Evolutionary conservation across 2,329 filamentous ascomycete species (phyloP), one percentile per base, ranked within the genome.

Genomic region (Lojkania enalia): DNA sequence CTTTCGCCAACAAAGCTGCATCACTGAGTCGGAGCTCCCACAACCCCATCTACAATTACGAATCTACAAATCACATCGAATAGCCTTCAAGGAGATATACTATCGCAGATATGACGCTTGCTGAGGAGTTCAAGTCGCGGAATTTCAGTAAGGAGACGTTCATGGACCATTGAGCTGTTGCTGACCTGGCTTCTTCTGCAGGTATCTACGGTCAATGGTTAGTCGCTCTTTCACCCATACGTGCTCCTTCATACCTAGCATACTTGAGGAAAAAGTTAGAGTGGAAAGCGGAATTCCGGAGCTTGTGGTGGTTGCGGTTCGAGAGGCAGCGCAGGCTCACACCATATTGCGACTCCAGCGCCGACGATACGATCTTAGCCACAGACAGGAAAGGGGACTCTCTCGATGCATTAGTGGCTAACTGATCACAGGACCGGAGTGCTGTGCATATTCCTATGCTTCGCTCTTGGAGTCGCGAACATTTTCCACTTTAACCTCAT

Each of bases 191-290:
- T 35, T 49, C 46, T 51, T 53, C 60, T 42, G 25, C 51, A 85
- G 82, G 82, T 71, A 85, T 85, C 68, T 85, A 85, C 67, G 82
- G 81, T 59, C 82, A 85, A 82, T 85, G 82, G 82, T 85, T 64
- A 71, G 78, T 77, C 43, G 44, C 35, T 15, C 40, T 14, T 25
- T 23, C 27, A 7, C 15, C 30, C 23, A 9, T n/a, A 27, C 23
- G 7, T 27, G 23, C n/a, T n/a, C n/a, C n/a, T n/a, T n/a, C n/a
- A n/a, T n/a, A n/a, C n/a, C n/a, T n/a, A n/a, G n/a, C n/a, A n/a
- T n/a, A n/a, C n/a, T n/a, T n/a, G n/a, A n/a, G n/a, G n/a, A n/a
- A n/a, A n/a, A n/a, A n/a, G n/a, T n/a, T n/a, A n/a, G n/a, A n/a
- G n/a, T n/a, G n/a, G n/a, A n/a, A n/a, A n/a, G n/a, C n/a, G n/a